Evolutionary conservation across 208 protist genomes (phyloP).

Genomic region (Leishmania gerbilli): DNA sequence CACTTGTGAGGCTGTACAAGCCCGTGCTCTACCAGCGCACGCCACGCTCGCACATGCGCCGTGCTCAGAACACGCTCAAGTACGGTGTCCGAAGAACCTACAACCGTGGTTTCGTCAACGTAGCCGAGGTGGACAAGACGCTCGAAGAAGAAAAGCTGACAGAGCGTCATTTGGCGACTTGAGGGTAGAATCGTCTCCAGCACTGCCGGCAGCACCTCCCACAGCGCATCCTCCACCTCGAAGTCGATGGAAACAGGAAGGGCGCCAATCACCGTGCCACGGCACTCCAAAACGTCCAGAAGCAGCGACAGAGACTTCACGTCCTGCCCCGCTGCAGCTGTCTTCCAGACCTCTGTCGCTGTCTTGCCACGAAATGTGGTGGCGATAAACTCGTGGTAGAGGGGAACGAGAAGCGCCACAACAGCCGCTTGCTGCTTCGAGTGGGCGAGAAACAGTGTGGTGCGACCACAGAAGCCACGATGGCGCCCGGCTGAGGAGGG

Average conservation of each 20-base stretch:
- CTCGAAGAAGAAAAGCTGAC: constrained; percentile 41
- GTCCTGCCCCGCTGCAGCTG: constrained; percentile 12
- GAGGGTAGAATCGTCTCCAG: constrained; percentile 27
- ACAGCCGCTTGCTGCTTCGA: constrained; percentile 32
- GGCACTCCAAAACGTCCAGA: constrained; percentile 52
- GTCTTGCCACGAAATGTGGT: constrained; percentile 6
- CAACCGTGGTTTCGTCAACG: constrained; percentile 6
- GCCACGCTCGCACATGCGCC: constrained; percentile 24
- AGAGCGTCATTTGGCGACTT: constrained; percentile 21
- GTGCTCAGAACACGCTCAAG: constrained; percentile 31
- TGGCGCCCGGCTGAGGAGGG: background rate
- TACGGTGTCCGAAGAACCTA: constrained; percentile 20
- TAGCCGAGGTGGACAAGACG: constrained; percentile 35
- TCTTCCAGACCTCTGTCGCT: constrained; percentile 13
- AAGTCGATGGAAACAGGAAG: constrained; percentile 19
- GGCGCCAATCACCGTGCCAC: background rate
- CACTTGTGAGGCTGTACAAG: constrained; percentile 16
- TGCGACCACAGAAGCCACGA: constrained; percentile 23
- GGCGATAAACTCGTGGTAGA: constrained; percentile 9
- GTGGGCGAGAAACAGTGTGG: constrained; percentile 58
- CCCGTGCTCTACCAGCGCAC: constrained; percentile 15
- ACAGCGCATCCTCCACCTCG: constrained; percentile 19
- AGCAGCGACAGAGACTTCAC: constrained; percentile 32
- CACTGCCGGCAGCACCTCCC: constrained; percentile 21
- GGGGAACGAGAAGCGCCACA: constrained; percentile 14